Conservation (phyloP, 495 filamentous ascomycete genomes). For the Evernia prunastri region DNA sequence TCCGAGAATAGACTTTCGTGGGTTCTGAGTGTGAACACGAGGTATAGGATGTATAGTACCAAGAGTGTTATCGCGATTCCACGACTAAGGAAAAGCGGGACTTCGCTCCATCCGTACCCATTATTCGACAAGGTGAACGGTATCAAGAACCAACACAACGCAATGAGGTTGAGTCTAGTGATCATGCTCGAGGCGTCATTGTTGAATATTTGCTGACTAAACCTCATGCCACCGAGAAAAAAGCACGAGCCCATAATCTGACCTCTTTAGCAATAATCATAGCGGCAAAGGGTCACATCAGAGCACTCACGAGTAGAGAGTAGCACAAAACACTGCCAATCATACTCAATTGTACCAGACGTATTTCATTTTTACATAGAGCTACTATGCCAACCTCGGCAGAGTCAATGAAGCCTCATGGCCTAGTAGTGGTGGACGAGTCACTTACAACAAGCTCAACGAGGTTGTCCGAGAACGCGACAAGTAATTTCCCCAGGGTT, state of each 20-base stretch:
- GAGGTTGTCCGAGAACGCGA: conserved; percentile 6
- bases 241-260: conserved; percentile 4
- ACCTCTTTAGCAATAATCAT: background rate
- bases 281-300: background rate
- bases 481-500: background rate
- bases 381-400: conserved; percentile 4
- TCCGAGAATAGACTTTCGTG: conserved; percentile 28
- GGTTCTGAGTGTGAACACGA: conserved; percentile 46
- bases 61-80: conserved; percentile 46
- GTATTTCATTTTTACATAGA: background rate
- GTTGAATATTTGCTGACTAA: background rate
- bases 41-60: conserved; percentile 61
- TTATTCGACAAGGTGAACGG: too few relatives aligned
- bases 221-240: background rate
- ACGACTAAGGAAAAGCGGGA: conserved; percentile 25
- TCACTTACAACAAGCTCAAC: conserved; percentile 7
- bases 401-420: background rate
- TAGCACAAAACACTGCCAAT: conserved; percentile 9
- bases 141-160: background rate
- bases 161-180: background rate
- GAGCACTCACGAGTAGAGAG: conserved; percentile 4
- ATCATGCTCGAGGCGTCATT: background rate
- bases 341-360: background rate
- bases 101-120: too few relatives aligned
- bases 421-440: background rate